A percentile compares a stretch with the other conserved stretches of the same genome.
These are phyloP conservation scores for Orbilia oligospora DNA, from an alignment of 2,329 filamentous ascomycete genomes.

Conservation along the genomic window DNA sequence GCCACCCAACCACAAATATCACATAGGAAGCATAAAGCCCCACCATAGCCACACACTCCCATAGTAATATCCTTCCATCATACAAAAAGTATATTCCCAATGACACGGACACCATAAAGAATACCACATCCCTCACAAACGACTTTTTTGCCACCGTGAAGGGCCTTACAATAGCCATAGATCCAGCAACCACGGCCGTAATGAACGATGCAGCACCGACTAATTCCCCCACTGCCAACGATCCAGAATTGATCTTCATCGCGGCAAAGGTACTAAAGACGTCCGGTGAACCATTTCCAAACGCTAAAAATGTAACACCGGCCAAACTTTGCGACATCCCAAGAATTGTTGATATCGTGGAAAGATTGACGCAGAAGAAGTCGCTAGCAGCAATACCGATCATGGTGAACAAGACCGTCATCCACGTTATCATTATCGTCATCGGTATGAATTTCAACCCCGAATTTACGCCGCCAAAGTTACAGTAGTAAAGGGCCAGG, in stretches of 20 bases:
- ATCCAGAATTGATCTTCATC: conserved; percentile 97
- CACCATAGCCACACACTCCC: conserved; percentile 94
- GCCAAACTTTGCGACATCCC: conserved; percentile 89
- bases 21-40: conserved; percentile 93
- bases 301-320: conserved; percentile 94
- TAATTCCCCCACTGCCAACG: conserved; percentile 93
- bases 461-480: conserved; percentile 69
- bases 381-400: conserved; percentile 98
- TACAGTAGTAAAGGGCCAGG: conserved; percentile 91
- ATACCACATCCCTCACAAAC: conserved; percentile 90
- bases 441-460: conserved; percentile 83
- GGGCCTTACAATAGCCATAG: conserved; percentile 96
- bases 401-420: conserved; percentile 90
- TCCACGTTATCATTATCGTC: conserved; percentile 81
- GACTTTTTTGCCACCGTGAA: conserved; percentile 91
- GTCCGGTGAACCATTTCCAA: conserved; percentile 97
- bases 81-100: conserved; percentile 91
- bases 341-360: conserved; percentile 88
- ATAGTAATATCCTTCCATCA: conserved; percentile 85
- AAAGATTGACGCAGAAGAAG: conserved; percentile 97
- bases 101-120: conserved; percentile 87
- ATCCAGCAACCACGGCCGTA: conserved; percentile 93
- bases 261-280: conserved; percentile 99
- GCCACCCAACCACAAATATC: conserved; percentile 87
- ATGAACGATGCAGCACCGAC: conserved; percentile 97